Evolutionary conservation across 1,284 basidiomycete genomes (phyloP), one percentile per base, ranked within the genome.

Genomic region (Marasmius tenuissimus): DNA sequence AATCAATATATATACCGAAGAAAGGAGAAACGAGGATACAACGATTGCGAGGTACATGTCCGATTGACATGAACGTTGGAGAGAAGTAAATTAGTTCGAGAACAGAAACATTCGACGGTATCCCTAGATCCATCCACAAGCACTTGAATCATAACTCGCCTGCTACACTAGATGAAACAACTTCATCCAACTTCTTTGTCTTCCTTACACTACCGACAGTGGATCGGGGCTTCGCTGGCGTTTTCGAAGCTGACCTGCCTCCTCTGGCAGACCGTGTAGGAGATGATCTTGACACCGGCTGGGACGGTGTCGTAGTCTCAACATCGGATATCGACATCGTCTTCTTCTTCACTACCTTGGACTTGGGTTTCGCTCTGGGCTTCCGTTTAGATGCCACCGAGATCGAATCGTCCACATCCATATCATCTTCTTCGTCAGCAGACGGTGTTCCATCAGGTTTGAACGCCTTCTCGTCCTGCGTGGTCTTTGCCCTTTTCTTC

Each of bases 341-440:
- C 40, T 61, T 61, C 34, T 50, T 52, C 33, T 35, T 62, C 9
- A 51, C 20, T 3, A 40, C 33, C 33, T 52, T 65, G 18, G 60
- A 8, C 18, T 35, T 64, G 3, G 49, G 45, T 42, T 61, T 64
- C 18, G 56, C 48, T 50, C 59, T 63, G 14, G 53, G 35, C 37
- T 38, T 54, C 52, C 27, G 16, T 35, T 54, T 38, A 27, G 62
- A 65, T 7, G 58, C 51, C 47, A 59, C 55, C 14, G 65, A 64
- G 3, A 58, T 59, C 37, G 65, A 49, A 42, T 63, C 62, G 34
- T 65, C 64, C 18, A 65, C 55, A n/a, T 65, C 64, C 62, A 65
- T 65, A 63, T 63, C 62, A 47, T 58, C 57, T 38, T 16, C 33
- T n/a, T 60, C 64, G 12, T 60, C 62, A 14, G 58, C 61, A 7